These are phyloP conservation scores for Podaxis rugospora DNA, from an alignment of 768 basidiomycete genomes.

Conservation along the genomic window DNA sequence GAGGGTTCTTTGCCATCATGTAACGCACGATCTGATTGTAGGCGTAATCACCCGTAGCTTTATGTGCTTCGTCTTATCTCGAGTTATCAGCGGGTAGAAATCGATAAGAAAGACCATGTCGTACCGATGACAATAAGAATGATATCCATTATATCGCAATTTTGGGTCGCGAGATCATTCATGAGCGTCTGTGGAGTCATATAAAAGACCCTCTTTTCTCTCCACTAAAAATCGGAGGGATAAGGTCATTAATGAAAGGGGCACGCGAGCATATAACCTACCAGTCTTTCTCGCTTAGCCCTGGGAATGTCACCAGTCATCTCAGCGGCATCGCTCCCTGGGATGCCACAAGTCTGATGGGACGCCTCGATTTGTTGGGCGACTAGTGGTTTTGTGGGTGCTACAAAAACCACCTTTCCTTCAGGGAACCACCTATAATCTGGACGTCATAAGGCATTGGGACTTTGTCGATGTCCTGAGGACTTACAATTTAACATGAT, in stretches of 20 bases:
- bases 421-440: slow-evolving; percentile 92
- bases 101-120: slow-evolving; percentile 13
- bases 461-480: neutral
- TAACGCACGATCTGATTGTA: slow-evolving; percentile 87
- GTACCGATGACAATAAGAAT: slow-evolving; percentile 85
- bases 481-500: slow-evolving; percentile 88
- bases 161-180: slow-evolving; percentile 74
- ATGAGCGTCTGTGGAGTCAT: slow-evolving; percentile 95
- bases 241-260: neutral
- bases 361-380: slow-evolving; percentile 94
- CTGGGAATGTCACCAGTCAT: slow-evolving; percentile 73
- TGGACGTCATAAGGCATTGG: slow-evolving; percentile 24
- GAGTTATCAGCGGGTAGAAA: neutral
- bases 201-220: slow-evolving; percentile 82
- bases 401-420: slow-evolving; percentile 91
- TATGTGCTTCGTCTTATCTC: slow-evolving; percentile 84
- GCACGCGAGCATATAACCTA: slow-evolving; percentile 27
- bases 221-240: slow-evolving; percentile 48
- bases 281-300: slow-evolving; percentile 52
- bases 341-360: slow-evolving; percentile 90
- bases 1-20: slow-evolving; percentile 91
- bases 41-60: slow-evolving; percentile 89
- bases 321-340: slow-evolving; percentile 79
- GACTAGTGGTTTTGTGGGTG: slow-evolving; percentile 94
- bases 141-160: slow-evolving; percentile 75